A percentile compares a stretch with the other conserved stretches of the same genome.
phyloP scores from a whole-genome alignment of 2,329 filamentous ascomycete species.

The Colletotrichum acutatum region DNA sequence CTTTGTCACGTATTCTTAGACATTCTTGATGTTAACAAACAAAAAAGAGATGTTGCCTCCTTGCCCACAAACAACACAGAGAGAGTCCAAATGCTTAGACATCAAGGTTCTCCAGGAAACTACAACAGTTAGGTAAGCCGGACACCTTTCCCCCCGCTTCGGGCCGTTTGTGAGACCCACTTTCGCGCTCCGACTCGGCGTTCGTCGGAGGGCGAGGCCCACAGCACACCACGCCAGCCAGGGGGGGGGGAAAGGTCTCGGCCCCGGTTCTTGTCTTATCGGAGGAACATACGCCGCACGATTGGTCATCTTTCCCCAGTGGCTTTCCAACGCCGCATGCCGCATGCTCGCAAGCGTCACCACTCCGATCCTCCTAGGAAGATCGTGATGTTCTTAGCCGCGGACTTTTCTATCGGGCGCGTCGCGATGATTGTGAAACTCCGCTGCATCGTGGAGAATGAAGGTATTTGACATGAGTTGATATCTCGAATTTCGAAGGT shows the following conservation, averaged over 20 bases:
- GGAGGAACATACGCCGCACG: background rate
- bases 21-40: no score
- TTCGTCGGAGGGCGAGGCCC: background rate
- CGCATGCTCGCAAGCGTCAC: background rate
- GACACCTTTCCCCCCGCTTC: background rate
- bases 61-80: no score
- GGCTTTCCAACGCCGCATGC: background rate
- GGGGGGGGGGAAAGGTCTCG: no score
- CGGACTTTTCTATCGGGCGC: background rate
- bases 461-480: background rate
- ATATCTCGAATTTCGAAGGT: no score
- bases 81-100: no score
- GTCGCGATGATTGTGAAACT: background rate
- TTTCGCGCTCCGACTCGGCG: background rate
- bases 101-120: no score
- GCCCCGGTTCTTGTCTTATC: background rate
- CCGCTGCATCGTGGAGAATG: background rate
- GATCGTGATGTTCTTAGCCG: background rate
- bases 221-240: no score
- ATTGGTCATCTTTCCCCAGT: background rate
- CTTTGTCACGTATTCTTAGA: no score
- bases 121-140: no score
- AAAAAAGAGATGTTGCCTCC: no score
- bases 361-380: no score
- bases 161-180: background rate